phyloP scores from a whole-genome alignment of 1,284 basidiomycete species.

The Ganoderma lingzhi region DNA sequence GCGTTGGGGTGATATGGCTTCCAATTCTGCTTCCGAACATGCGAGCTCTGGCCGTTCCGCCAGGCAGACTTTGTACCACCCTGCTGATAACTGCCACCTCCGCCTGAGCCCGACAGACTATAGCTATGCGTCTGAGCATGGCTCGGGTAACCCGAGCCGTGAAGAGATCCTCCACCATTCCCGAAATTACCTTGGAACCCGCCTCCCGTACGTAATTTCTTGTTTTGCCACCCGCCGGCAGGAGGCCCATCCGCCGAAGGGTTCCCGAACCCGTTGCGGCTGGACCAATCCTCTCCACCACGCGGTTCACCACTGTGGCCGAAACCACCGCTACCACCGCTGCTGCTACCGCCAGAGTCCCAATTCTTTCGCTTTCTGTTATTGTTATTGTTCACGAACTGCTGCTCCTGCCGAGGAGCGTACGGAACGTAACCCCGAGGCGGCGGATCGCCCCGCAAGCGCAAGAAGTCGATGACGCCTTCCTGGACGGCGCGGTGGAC shows the following conservation, averaged over 20 bases:
- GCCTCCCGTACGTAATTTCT: constrained; percentile 23
- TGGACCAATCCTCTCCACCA: constrained; percentile 14
- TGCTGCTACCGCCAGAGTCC: constrained; percentile 16
- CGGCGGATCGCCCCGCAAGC: constrained; percentile 52
- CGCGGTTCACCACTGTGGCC: neutral
- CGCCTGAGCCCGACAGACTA: neutral
- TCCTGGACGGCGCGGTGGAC: constrained; percentile 56
- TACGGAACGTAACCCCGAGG: constrained; percentile 42
- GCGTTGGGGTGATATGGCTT: constrained; percentile 5
- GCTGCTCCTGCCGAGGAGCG: constrained; percentile 18
- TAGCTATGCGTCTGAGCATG: neutral
- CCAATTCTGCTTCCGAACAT: constrained; percentile 12
- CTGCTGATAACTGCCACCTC: neutral
- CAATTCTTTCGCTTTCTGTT: constrained; percentile 35
- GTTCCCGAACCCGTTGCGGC: neutral
- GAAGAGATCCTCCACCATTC: neutral
- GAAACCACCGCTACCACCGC: constrained; percentile 6
- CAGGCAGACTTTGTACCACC: neutral
- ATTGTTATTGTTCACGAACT: constrained; percentile 23
- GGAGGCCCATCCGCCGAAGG: neutral
- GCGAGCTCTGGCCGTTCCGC: constrained; percentile 14
- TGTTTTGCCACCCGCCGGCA: constrained; percentile 19
- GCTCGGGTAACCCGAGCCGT: neutral
- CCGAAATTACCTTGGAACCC: neutral
- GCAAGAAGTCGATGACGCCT: constrained; percentile 64